These are phyloP conservation scores for Ziziphus jujuba DNA, from an alignment of 306 rosid species.

Conservation along the genomic window DNA sequence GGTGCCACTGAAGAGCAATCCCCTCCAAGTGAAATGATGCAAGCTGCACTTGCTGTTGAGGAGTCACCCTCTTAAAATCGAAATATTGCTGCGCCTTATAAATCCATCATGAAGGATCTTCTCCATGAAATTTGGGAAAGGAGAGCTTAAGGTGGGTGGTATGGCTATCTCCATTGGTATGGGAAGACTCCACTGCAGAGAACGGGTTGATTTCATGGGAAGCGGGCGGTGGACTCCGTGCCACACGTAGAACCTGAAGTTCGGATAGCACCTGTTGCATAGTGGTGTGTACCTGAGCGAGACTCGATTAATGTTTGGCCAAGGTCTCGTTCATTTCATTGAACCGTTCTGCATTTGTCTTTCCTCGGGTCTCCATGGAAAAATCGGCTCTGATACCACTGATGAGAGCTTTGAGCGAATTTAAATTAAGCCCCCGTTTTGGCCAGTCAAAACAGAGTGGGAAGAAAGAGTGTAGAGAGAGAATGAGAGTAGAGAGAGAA, in stretches of 20 bases:
- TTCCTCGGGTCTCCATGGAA: too few relatives aligned
- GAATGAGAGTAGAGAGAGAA: too few relatives aligned
- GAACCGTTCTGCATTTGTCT: too few relatives aligned
- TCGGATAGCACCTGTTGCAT: neutral
- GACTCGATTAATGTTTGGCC: neutral
- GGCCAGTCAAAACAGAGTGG: too few relatives aligned
- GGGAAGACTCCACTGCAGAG: too few relatives aligned
- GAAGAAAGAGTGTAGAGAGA: too few relatives aligned
- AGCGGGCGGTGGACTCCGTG: neutral
- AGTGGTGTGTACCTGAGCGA: neutral
- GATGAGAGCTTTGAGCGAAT: too few relatives aligned
- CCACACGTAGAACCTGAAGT: neutral
- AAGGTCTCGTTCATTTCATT: too few relatives aligned
- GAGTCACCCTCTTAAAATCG: neutral
- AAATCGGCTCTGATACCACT: neutral
- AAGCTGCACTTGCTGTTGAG: too few relatives aligned
- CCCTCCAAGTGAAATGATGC: neutral
- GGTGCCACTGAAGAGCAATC: neutral
- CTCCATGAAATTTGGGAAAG: neutral
- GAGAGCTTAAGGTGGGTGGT: neutral
- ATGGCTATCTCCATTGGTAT: too few relatives aligned
- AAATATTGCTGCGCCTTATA: neutral
- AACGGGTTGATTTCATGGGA: neutral
- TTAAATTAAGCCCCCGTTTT: too few relatives aligned
- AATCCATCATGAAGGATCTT: neutral